A percentile compares a stretch with the other conserved stretches of the same genome.
Conservation (phyloP, 2,329 filamentous ascomycete genomes). For the Chalara sp. region DNA sequence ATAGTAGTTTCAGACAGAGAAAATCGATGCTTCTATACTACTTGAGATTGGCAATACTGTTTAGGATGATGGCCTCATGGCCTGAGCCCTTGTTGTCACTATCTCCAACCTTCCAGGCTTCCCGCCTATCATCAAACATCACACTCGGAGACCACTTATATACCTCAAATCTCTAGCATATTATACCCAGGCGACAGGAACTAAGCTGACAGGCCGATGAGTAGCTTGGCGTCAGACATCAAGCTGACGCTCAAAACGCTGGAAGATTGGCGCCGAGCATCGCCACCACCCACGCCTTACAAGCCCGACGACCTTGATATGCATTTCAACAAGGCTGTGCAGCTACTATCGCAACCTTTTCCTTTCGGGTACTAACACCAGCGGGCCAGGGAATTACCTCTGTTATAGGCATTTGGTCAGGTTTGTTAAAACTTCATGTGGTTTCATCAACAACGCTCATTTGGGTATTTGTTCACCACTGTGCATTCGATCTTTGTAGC, state of each 20-base stretch:
- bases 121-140: constrained; percentile 28
- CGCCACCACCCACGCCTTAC: constrained; percentile 21
- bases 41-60: constrained; percentile 36
- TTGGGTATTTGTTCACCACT: constrained; percentile 36
- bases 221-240: constrained; percentile 39
- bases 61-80: constrained; percentile 25
- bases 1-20: constrained; percentile 41
- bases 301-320: constrained; percentile 41
- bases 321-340: constrained; percentile 42
- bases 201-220: constrained; percentile 38
- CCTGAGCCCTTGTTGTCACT: constrained; percentile 21
- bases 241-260: constrained; percentile 37
- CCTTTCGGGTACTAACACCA: constrained; percentile 35
- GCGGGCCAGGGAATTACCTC: constrained; percentile 39
- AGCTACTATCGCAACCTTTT: constrained; percentile 45
- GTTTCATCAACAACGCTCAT: constrained; percentile 33
- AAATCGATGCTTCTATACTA: constrained; percentile 43
- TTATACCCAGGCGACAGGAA: constrained; percentile 46
- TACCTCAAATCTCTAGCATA: constrained; percentile 40
- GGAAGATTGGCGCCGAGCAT: constrained; percentile 38
- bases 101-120: constrained; percentile 23
- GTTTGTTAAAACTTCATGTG: constrained; percentile 37
- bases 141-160: constrained; percentile 38
- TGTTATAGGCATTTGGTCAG: constrained; percentile 33
- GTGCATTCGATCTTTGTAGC: constrained; percentile 37